Evolutionary conservation across 306 rosid genomes (phyloP).

Genomic region (Carpinus viminea): DNA sequence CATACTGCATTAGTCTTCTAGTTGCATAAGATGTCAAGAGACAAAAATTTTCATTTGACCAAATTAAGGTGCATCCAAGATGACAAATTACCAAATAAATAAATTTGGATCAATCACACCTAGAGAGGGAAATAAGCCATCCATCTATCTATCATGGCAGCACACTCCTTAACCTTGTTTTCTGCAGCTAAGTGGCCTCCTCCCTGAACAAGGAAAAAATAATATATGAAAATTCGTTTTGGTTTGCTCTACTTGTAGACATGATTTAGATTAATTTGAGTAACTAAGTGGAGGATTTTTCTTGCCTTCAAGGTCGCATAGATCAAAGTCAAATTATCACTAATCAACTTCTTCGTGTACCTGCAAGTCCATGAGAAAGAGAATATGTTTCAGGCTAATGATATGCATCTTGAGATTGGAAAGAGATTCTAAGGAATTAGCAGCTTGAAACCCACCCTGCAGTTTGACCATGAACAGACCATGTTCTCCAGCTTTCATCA

Average conservation of each 20-base stretch:
- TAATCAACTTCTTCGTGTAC: constrained; percentile 22
- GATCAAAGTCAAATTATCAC: background rate
- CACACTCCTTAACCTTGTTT: constrained; percentile 15
- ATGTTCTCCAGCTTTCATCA: constrained; percentile 23
- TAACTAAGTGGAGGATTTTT: background rate
- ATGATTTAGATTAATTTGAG: background rate
- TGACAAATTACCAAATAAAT: no score
- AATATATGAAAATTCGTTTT: background rate
- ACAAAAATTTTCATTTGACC: no score
- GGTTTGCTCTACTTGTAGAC: background rate
- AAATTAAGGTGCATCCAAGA: no score
- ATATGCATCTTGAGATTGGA: background rate
- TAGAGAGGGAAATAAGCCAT: constrained; percentile 27
- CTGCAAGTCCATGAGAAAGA: constrained; percentile 12
- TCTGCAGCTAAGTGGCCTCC: constrained; percentile 29
- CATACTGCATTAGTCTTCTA: no score
- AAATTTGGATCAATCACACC: background rate
- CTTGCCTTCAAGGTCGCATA: constrained; percentile 24
- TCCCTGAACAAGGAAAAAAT: constrained; percentile 16
- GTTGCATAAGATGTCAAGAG: no score
- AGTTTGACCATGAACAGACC: constrained; percentile 26
- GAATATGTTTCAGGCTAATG: background rate
- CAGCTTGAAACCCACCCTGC: constrained; percentile 12
- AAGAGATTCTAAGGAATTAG: background rate
- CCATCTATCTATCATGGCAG: constrained; percentile 24